phyloP scores from a whole-genome alignment of 805 yeast genomes.

The Nakazawaea ernobii region DNA sequence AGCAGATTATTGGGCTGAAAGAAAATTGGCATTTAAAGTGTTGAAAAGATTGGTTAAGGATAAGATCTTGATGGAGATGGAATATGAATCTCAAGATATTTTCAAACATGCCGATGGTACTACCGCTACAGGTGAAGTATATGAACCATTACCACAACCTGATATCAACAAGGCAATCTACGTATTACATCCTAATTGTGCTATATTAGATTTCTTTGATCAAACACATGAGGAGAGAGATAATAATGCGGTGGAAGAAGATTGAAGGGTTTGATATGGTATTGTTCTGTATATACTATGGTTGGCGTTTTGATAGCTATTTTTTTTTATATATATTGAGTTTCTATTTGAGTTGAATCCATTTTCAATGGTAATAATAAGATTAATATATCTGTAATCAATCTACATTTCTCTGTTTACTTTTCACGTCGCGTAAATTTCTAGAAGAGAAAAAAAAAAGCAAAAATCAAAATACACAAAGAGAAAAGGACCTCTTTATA shows the following conservation, averaged over 20 bases:
- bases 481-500: not conserved
- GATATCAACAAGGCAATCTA: conserved; percentile 32
- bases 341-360: no score
- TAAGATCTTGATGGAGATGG: conserved; percentile 69
- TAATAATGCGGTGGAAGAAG: conserved; percentile 5
- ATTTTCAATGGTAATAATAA: no score
- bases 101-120: conserved; percentile 16
- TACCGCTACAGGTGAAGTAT: conserved; percentile 9
- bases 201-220: conserved; percentile 62
- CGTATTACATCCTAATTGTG: conserved; percentile 78
- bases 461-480: no score
- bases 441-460: not conserved
- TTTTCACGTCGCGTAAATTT: no score
- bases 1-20: conserved; percentile 63
- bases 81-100: conserved; percentile 38
- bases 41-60: conserved; percentile 80
- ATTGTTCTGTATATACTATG: no score
- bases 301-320: no score
- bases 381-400: not conserved
- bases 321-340: no score
- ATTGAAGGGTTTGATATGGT: not conserved
- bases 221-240: conserved; percentile 18
- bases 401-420: no score
- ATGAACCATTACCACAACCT: conserved; percentile 16
- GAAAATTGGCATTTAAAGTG: conserved; percentile 71